Percentiles rank a stretch among this genome's conserved stretches.
Evolutionary conservation across 352 stramenopile species (phyloP).

Genomic region (Pythium periplocum): DNA sequence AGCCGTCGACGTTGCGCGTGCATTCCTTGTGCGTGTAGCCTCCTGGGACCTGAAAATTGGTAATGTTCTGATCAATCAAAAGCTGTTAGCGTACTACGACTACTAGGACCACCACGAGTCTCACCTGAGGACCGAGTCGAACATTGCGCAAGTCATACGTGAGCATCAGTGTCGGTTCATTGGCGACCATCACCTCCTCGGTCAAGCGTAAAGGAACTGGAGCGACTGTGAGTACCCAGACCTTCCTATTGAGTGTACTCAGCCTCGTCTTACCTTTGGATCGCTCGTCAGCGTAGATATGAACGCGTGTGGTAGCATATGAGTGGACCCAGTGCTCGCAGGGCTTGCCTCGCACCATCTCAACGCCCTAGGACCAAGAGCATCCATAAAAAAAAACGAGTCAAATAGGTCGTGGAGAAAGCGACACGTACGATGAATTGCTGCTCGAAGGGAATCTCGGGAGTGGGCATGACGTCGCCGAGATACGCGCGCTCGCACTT

Average conservation of each 20-base stretch:
- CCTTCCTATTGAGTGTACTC: no score
- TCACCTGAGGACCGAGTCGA: slow-evolving; percentile 38
- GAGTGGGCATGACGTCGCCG: slow-evolving; percentile 51
- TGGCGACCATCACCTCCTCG: slow-evolving; percentile 46
- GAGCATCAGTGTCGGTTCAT: slow-evolving; percentile 41
- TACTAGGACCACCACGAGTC: neutral
- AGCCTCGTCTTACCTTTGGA: slow-evolving; percentile 21
- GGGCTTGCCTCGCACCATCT: slow-evolving; percentile 43
- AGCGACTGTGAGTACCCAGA: neutral
- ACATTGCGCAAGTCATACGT: slow-evolving; percentile 62
- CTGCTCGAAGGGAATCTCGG: slow-evolving; percentile 43
- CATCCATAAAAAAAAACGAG: neutral
- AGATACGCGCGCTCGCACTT: slow-evolving; percentile 73
- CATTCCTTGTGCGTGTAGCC: slow-evolving; percentile 58
- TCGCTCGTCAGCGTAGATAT: slow-evolving; percentile 50
- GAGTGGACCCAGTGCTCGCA: slow-evolving; percentile 65
- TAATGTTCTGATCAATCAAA: slow-evolving; percentile 11
- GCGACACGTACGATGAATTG: slow-evolving; percentile 32
- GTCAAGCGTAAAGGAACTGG: slow-evolving; percentile 63
- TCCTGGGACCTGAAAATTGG: slow-evolving; percentile 45
- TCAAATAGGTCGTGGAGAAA: neutral
- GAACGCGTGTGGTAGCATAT: slow-evolving; percentile 44
- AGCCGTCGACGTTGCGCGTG: slow-evolving; percentile 49
- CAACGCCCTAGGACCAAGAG: slow-evolving; percentile 30
- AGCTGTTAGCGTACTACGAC: neutral